phyloP scores from a whole-genome alignment of 805 yeast species.

The Metschnikowia aberdeeniae region DNA sequence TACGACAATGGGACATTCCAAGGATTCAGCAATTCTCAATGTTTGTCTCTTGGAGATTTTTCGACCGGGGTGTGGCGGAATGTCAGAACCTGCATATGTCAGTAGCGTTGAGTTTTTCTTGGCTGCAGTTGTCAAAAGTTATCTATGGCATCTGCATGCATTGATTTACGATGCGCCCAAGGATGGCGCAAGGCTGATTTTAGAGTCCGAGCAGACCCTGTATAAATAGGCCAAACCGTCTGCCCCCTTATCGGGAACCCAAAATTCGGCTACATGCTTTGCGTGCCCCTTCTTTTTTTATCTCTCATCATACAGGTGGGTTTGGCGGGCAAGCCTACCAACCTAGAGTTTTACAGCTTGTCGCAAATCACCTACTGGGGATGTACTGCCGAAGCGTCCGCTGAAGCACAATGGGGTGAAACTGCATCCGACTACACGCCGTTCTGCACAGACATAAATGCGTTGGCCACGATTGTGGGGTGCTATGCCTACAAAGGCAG shows the following conservation, averaged over 20 bases:
- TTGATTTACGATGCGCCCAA: neutral
- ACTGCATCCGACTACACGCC: constrained; percentile 7
- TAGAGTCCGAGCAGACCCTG: neutral
- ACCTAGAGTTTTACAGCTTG: constrained; percentile 5
- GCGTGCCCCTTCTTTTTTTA: neutral
- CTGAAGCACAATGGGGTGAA: constrained; percentile 5
- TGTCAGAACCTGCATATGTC: neutral
- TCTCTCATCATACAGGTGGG: constrained; percentile 3
- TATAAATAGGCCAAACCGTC: neutral
- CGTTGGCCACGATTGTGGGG: constrained; percentile 13
- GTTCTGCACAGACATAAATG: constrained; percentile 11
- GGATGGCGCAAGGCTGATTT: neutral
- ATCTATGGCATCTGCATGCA: constrained; percentile 9
- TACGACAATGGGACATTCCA: no score
- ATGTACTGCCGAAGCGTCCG: constrained; percentile 8
- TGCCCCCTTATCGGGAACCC: neutral
- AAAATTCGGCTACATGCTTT: neutral
- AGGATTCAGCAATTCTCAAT: neutral
- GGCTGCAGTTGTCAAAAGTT: constrained; percentile 2
- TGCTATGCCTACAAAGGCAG: constrained; percentile 9
- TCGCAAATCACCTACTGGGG: constrained; percentile 11
- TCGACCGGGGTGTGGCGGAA: no score
- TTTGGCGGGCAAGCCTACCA: constrained; percentile 11
- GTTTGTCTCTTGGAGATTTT: neutral
- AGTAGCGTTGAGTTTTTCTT: constrained; percentile 1